Evolutionary conservation across 2,329 filamentous ascomycete species (phyloP).

Genomic region (Chrysoporthe puriensis): DNA sequence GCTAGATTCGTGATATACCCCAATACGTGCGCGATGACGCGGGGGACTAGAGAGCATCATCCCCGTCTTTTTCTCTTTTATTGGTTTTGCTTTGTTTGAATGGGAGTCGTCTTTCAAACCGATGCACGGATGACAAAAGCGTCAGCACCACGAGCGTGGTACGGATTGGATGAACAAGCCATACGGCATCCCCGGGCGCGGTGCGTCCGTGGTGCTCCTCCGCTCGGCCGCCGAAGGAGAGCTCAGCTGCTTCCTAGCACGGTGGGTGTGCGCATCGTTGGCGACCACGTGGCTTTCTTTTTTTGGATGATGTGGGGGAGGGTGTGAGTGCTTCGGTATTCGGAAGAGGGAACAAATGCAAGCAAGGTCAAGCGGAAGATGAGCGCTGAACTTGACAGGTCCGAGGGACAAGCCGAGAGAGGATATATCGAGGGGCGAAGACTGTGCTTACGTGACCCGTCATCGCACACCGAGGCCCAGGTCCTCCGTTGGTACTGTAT

Average conservation of each 20-base stretch:
- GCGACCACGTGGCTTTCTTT: background rate
- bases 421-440: background rate
- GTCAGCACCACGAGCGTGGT: background rate
- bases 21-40: no score
- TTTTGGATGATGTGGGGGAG: no score
- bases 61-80: no score
- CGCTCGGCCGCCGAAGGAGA: conserved; percentile 8
- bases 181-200: background rate
- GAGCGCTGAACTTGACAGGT: background rate
- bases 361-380: background rate
- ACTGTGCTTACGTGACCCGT: conserved; percentile 6
- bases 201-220: background rate
- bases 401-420: background rate
- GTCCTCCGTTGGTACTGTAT: background rate
- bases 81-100: background rate
- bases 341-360: background rate
- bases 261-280: background rate
- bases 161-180: background rate
- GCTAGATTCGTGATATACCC: no score
- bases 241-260: conserved; percentile 1
- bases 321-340: background rate
- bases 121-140: background rate
- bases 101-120: background rate
- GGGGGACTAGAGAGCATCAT: no score
- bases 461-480: background rate